Evolutionary conservation across 257 asterid genomes (phyloP), one percentile per base, ranked within the genome.

Genomic region (Plantago ovata): DNA sequence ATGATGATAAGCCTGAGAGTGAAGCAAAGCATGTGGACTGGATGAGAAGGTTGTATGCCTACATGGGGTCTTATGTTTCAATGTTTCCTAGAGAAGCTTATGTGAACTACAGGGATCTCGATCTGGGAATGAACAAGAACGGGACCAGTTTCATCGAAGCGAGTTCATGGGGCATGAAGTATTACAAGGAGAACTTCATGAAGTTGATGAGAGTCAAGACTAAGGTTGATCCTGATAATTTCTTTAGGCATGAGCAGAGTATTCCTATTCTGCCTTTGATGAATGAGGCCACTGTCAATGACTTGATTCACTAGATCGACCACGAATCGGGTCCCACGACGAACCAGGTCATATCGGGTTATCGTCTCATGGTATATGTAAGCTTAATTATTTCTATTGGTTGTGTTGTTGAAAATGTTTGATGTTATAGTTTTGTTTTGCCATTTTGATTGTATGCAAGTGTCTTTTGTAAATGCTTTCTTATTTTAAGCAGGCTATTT

Each of bases 41-140:
- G 93, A 69, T 84, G 15, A 66, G 82, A 54, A 73, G 38, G 59
- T 53, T 84, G 9, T 84, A 81, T 38, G 64, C 63, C 20, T 81
- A 84, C 69, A 84, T 81, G 93, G 66, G 71, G 14, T 53, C 81
- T 2, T 84, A 81, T 51, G 93, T 67, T 5, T 76, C 88, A 16
- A 81, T 45, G 82, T 63, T 63, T 11, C 88, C 93, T 1, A 75
- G 93, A 62, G 78, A 81, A 62, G 81, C 93, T 0, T 84, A 84
- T 21, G 93, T 84, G 68, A 84, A 81, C 64, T 84, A 78, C 44
- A 70, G 88, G 23, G 92, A 83, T 76, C 85, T 83, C 13, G 87
- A 83, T 61, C 54, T 83, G 41, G 92, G 92, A 13, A 62, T 53
- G 67, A 79, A 76, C 61, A 55, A 53, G 32, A 74, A 67, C 36